Evolutionary conservation across 2,329 filamentous ascomycete species (phyloP), one percentile per base, ranked within the genome.

Genomic region (Colletotrichum euphorbiae): DNA sequence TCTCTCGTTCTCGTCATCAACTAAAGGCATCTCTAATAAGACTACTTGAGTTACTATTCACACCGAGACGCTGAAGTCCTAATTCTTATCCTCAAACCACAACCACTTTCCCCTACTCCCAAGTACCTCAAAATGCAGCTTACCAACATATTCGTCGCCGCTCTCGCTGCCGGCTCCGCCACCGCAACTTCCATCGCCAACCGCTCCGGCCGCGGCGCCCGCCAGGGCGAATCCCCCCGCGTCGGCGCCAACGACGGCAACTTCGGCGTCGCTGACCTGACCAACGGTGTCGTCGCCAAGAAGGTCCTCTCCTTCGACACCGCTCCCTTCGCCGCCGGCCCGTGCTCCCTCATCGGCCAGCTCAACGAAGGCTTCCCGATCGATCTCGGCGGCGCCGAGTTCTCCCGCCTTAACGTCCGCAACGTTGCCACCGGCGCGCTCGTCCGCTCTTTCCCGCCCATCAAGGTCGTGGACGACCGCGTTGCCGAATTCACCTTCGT

Each of bases 351-450:
- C 3, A 36, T 68, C 45, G 65, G 65, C 40, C 52, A 51, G 17
- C 65, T 68, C 40, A 24, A 36, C 54, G 38, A 31, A 11, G 65
- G 65, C 6, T 68, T 68, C 40, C 65, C 65, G 31, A 15, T 68
- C 61, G 61, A 55, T 46, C 45, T 64, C 45, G 46, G 40, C 54
- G 54, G 54, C 65, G 60, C 33, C 54, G 61, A 31, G 2, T 51
- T 65, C 33, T 62, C 65, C 0, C 65, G 65, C 54, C 61, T 68
- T 13, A 40, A 68, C 31, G 61, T 68, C 17, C 65, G 61, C 46
- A 33, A 56, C 28, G 46, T 48, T 21, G 52, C 42, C 19, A 54
- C 43, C 4, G 33, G 43, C n/a, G 61, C 61, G 7, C 61, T 68
- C 12, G 54, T 68, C 19, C 61, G 65, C n/a, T 65, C 61, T 4